A percentile compares a stretch with the other conserved stretches of the same genome.
Evolutionary conservation across 768 basidiomycete genomes (phyloP).

Genomic region (Lactarius evosmus): DNA sequence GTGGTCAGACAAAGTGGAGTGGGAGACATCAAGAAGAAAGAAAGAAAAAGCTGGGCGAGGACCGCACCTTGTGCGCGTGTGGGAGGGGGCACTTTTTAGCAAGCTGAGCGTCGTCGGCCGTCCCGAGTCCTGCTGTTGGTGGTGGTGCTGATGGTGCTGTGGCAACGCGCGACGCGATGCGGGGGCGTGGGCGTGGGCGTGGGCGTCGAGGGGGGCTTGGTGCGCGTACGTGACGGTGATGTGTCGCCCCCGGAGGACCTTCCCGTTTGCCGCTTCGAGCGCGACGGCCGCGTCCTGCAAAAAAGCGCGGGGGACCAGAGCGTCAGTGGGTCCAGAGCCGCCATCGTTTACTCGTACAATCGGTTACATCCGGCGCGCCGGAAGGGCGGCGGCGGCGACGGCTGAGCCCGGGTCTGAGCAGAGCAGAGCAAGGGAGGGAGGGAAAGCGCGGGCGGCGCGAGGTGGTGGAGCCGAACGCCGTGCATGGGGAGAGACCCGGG

Average conservation of each 20-base stretch:
- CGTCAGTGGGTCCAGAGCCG: slow-evolving; percentile 4
- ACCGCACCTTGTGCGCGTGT: slow-evolving; percentile 48
- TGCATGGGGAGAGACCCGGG: slow-evolving; percentile 42
- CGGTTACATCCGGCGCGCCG: neutral
- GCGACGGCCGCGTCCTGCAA: slow-evolving; percentile 81
- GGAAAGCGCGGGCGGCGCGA: slow-evolving; percentile 8
- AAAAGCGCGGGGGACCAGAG: slow-evolving; percentile 28
- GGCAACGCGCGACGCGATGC: slow-evolving; percentile 4
- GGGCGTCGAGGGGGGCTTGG: slow-evolving; percentile 57
- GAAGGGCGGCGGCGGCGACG: neutral
- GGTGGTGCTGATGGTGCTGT: slow-evolving; percentile 1
- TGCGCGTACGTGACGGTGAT: slow-evolving; percentile 90
- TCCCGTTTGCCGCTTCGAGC: slow-evolving; percentile 66
- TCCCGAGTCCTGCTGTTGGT: slow-evolving; percentile 42
- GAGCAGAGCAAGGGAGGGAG: slow-evolving; percentile 4
- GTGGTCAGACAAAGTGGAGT: neutral
- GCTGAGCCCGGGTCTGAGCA: slow-evolving; percentile 29
- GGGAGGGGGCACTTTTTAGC: slow-evolving; percentile 66
- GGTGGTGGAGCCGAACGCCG: slow-evolving; percentile 27
- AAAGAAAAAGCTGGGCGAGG: neutral
- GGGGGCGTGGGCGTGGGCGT: neutral
- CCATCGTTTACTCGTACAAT: neutral
- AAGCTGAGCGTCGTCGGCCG: slow-evolving; percentile 86
- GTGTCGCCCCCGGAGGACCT: slow-evolving; percentile 81
- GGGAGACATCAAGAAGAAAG: slow-evolving; percentile 3